A percentile compares a stretch with the other conserved stretches of the same genome.
phyloP scores from a whole-genome alignment of 2,329 filamentous ascomycete genomes.

The Didymella sp. region DNA sequence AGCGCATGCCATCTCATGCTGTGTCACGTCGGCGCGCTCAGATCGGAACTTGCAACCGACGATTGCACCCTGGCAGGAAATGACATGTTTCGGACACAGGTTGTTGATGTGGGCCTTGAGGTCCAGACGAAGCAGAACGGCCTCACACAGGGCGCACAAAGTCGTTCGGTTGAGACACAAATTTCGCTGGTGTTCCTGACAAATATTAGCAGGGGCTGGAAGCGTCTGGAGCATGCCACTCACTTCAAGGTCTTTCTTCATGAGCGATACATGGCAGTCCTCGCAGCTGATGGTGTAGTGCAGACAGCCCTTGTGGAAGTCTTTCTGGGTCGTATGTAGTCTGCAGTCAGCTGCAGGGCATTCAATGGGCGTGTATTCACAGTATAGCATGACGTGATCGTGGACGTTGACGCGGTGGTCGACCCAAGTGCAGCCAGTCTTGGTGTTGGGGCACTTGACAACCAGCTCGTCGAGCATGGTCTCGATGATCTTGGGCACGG shows the following conservation, averaged over 20 bases:
- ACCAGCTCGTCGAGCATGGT: conserved; percentile 68
- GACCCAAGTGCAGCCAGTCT: conserved; percentile 61
- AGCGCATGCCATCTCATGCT: conserved; percentile 52
- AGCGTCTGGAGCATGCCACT: neutral
- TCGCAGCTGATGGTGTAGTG: conserved; percentile 62
- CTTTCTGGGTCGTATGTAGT: conserved; percentile 61
- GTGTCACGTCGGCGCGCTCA: conserved; percentile 49
- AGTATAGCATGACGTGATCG: conserved; percentile 67
- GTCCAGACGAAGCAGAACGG: conserved; percentile 52
- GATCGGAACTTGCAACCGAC: conserved; percentile 54
- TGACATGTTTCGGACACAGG: conserved; percentile 52
- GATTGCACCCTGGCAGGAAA: conserved; percentile 53
- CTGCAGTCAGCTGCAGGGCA: conserved; percentile 61
- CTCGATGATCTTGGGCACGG: conserved; percentile 62
- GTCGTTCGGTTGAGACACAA: conserved; percentile 60
- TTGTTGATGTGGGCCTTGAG: conserved; percentile 52
- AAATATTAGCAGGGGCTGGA: conserved; percentile 42
- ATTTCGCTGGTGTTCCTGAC: conserved; percentile 53
- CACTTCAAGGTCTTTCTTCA: conserved; percentile 63
- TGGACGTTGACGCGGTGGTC: conserved; percentile 64
- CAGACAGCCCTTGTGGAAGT: conserved; percentile 61
- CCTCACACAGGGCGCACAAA: conserved; percentile 53
- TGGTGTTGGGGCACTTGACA: conserved; percentile 65
- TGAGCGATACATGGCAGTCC: conserved; percentile 60
- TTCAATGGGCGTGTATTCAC: conserved; percentile 61